Evolutionary conservation across 768 basidiomycete species (phyloP).

Genomic region (Trametes coccinea): DNA sequence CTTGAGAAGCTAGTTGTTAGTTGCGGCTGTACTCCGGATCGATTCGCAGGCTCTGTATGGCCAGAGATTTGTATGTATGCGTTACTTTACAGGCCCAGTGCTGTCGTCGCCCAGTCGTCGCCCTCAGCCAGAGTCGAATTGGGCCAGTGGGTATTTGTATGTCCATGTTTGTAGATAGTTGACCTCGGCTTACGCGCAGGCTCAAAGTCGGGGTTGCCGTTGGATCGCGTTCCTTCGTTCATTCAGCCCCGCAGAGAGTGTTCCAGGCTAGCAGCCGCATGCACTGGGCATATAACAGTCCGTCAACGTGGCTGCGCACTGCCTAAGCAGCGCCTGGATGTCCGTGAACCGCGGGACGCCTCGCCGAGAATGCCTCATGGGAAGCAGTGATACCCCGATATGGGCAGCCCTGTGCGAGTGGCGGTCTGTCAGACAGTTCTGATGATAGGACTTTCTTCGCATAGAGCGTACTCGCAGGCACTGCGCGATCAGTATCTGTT

Average conservation of each 20-base stretch:
- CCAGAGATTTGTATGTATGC: too few relatives aligned
- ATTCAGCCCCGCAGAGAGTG: too few relatives aligned
- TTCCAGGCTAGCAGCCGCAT: too few relatives aligned
- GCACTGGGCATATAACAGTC: too few relatives aligned
- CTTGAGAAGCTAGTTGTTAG: too few relatives aligned
- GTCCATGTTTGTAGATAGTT: neutral
- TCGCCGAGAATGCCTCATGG: neutral
- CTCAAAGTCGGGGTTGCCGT: too few relatives aligned
- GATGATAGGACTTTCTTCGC: conserved; percentile 14
- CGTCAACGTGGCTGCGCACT: neutral
- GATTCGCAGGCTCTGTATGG: too few relatives aligned
- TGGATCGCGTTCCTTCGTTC: too few relatives aligned
- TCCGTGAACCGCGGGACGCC: neutral
- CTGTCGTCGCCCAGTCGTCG: too few relatives aligned
- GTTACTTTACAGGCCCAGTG: too few relatives aligned
- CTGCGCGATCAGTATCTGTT: neutral
- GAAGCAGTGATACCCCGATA: conserved; percentile 11
- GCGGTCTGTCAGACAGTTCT: conserved; percentile 5
- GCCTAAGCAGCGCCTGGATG: neutral
- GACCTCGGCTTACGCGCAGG: neutral
- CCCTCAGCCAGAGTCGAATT: too few relatives aligned
- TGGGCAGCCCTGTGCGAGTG: conserved; percentile 16
- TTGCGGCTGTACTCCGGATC: too few relatives aligned
- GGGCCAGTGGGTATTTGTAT: neutral
- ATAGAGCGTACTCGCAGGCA: neutral